phyloP scores from a whole-genome alignment of 2,329 filamentous ascomycete genomes.

The Trichoderma aggressivum region DNA sequence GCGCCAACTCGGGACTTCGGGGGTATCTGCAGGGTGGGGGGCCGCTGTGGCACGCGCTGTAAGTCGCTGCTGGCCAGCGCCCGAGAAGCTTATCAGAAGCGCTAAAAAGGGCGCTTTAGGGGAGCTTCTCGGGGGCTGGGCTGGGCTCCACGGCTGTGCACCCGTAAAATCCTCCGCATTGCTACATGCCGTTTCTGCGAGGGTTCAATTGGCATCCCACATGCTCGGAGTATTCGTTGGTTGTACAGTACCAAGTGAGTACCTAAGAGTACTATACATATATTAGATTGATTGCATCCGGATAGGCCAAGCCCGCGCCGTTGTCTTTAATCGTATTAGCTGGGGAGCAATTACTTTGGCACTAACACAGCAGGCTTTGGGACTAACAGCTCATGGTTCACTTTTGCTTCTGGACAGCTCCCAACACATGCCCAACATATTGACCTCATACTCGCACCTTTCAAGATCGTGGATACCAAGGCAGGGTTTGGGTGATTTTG shows the following conservation, averaged over 20 bases:
- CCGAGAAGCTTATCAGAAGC: constrained; percentile 9
- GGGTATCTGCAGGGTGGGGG: background rate
- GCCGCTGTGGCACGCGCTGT: background rate
- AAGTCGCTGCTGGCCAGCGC: background rate
- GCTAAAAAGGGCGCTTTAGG: background rate
- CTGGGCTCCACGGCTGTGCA: background rate
- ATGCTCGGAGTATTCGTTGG: background rate
- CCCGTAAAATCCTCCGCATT: constrained; percentile 12
- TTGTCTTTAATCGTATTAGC: background rate
- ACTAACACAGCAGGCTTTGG: background rate
- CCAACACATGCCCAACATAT: background rate
- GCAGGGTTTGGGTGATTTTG: background rate
- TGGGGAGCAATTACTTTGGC: background rate
- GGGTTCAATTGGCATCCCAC: background rate
- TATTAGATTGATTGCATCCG: background rate
- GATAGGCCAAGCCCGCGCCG: background rate
- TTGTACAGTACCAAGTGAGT: background rate
- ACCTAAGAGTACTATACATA: background rate
- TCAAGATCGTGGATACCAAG: background rate
- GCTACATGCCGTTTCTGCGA: background rate
- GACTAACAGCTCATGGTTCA: background rate
- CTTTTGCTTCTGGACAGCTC: background rate
- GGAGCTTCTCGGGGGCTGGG: background rate
- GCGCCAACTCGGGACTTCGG: constrained; percentile 13
- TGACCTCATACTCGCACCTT: background rate